These are phyloP conservation scores for Aspergillus ustus DNA, from an alignment of 2,329 filamentous ascomycete species.

Conservation along the genomic window DNA sequence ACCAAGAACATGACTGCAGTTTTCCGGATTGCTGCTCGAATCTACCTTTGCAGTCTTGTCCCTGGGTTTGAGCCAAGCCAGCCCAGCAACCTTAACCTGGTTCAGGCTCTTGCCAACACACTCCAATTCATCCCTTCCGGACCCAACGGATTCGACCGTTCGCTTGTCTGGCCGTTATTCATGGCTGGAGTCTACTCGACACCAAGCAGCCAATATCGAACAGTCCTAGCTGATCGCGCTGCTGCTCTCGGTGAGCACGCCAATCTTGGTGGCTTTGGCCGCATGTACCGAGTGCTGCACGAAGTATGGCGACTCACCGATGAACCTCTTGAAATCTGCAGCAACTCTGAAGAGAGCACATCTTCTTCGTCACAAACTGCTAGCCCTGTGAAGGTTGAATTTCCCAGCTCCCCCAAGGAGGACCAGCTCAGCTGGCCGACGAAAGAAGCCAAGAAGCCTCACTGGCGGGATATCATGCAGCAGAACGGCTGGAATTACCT, in stretches of 20 bases:
- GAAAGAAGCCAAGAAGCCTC: constrained; percentile 56
- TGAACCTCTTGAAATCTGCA: constrained; percentile 46
- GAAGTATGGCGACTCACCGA: constrained; percentile 83
- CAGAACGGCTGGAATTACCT: constrained; percentile 91
- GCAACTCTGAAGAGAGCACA: constrained; percentile 16
- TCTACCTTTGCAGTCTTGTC: constrained; percentile 95
- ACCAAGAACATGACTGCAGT: constrained; percentile 86
- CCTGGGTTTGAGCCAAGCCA: constrained; percentile 82
- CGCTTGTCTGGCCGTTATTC: constrained; percentile 90
- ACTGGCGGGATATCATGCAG: constrained; percentile 94
- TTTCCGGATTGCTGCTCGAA: constrained; percentile 88
- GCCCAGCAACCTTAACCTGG: constrained; percentile 73
- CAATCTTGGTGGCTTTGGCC: constrained; percentile 82
- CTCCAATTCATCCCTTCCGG: constrained; percentile 84
- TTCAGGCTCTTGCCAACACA: constrained; percentile 75
- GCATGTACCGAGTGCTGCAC: constrained; percentile 75
- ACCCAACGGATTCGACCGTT: constrained; percentile 81
- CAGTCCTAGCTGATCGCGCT: constrained; percentile 76
- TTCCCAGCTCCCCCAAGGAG: constrained; percentile 24
- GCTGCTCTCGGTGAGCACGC: constrained; percentile 76
- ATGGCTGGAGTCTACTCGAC: constrained; percentile 81
- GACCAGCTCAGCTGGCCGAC: constrained; percentile 13
- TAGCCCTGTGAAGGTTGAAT: constrained; percentile 28
- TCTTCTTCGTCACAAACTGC: constrained; percentile 12
- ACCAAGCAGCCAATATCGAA: constrained; percentile 74